Conservation (phyloP, 2,329 filamentous ascomycete genomes). For the Arthrinium phaeospermum region DNA sequence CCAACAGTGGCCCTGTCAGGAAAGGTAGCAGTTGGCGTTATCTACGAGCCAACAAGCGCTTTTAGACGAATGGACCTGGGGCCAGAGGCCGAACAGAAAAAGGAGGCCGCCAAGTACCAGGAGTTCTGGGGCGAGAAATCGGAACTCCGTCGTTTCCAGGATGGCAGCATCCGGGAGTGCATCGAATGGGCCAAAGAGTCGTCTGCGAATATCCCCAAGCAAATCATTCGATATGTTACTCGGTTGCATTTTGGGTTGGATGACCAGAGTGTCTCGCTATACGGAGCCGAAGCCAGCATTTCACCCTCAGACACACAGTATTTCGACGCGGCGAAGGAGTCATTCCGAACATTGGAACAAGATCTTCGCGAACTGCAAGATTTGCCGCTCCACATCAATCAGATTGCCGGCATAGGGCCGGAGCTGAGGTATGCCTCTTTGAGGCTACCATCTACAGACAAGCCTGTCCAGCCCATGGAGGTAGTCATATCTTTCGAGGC, state of each 20-base stretch:
- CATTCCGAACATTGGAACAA: constrained; percentile 75
- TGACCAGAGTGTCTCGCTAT: constrained; percentile 45
- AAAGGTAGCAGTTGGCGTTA: constrained; percentile 67
- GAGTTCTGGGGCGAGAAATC: constrained; percentile 95
- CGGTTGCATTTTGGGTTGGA: constrained; percentile 69
- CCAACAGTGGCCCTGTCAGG: constrained; percentile 39
- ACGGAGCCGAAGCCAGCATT: constrained; percentile 51
- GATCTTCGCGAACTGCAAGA: constrained; percentile 79
- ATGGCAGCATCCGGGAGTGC: constrained; percentile 92
- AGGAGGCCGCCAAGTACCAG: constrained; percentile 80
- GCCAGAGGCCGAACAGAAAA: constrained; percentile 83
- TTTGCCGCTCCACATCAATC: constrained; percentile 85
- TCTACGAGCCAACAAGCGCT: constrained; percentile 75
- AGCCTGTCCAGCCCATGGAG: constrained; percentile 66
- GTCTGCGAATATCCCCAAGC: constrained; percentile 59
- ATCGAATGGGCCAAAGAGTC: constrained; percentile 79
- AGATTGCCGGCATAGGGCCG: constrained; percentile 75
- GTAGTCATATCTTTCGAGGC: constrained; percentile 91
- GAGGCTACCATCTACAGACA: constrained; percentile 53
- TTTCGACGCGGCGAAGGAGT: constrained; percentile 73
- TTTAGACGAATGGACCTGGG: constrained; percentile 84
- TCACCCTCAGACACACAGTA: constrained; percentile 55
- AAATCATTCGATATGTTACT: constrained; percentile 78
- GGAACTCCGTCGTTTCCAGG: constrained; percentile 91
- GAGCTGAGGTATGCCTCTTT: constrained; percentile 77